Percentiles rank a stretch among this genome's conserved stretches.
phyloP scores from a whole-genome alignment of 345 rosid species.

The Gossypioides kirkii region DNA sequence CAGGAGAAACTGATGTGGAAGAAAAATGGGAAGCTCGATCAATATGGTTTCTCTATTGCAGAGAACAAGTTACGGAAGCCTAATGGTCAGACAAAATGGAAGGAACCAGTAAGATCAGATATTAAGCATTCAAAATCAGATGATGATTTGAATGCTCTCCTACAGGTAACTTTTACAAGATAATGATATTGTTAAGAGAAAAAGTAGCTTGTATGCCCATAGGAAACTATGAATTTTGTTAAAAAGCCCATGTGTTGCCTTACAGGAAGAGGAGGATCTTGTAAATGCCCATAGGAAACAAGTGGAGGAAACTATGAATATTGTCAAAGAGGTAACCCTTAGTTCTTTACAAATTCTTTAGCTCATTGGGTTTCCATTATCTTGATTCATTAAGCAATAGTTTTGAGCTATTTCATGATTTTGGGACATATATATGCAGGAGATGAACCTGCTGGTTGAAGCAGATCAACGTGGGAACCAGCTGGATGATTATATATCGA shows the following conservation, averaged over 20 bases:
- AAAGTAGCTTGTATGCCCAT: not conserved
- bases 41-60: constrained; percentile 27
- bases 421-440: constrained; percentile 38
- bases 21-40: constrained; percentile 59
- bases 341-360: not conserved
- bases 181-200: not conserved
- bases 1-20: constrained; percentile 67
- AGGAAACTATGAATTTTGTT: not conserved
- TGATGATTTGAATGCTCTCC: constrained; percentile 67
- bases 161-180: constrained; percentile 46
- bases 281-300: constrained; percentile 92
- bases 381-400: not conserved
- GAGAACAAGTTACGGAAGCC: constrained; percentile 59
- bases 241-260: constrained; percentile 1
- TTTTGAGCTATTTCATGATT: not conserved
- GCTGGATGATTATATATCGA: constrained; percentile 68
- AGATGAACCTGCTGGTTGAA: constrained; percentile 86
- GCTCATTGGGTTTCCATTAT: not conserved
- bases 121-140: constrained; percentile 54
- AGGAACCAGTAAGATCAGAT: constrained; percentile 43
- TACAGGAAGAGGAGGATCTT: constrained; percentile 94
- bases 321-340: constrained; percentile 79
- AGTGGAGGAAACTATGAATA: constrained; percentile 94
- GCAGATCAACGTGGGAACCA: constrained; percentile 98
- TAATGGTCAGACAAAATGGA: constrained; percentile 47